Base-by-base conservation (phyloP, 768 basidiomycete genomes). In the Bullera alba region DNA sequence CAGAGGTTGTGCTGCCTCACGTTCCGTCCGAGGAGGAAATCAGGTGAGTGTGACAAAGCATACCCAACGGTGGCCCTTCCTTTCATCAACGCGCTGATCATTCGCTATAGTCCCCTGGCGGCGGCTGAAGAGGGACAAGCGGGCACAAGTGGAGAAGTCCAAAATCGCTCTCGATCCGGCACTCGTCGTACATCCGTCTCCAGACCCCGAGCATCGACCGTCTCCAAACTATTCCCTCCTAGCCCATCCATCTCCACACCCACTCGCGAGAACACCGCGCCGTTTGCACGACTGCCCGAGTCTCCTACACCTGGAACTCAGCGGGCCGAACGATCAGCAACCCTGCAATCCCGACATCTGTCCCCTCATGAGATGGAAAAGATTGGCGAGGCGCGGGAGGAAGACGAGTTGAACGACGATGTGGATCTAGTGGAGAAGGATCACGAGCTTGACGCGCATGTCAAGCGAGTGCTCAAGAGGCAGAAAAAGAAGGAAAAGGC, bases 361-460 rank as follows among this genome's bases (percentile, higher is more conserved):
- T 41, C 54, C 37, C 58, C 6, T 28, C 21, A 25, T 7, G 23
- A 7, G 25, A 39, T 39, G 30, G 12, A n/a, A n/a, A n/a, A n/a
- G n/a, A n/a, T n/a, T 17, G 44, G 34, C 12, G 19, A 26, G n/a
- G 15, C 17, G 30, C 19, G n/a, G 12, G 44, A 46, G 32, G 46
- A 35, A 34, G 19, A 49, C 42, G 49, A 60, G 36, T 32, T 53
- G 23, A 42, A 53, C 19, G 48, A 55, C 26, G 58, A 56, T 29
- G 28, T 56, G 12, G 45, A 38, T 25, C 38, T 47, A 35, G 53
- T 61, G 22, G 57, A 58, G 39, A 47, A 63, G 14, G 63, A 70
- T 28, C 68, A 74, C 57, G 75, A 77, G 19, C 74, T 89, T 6
- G 87, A 89, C 71, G 77, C 78, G 25, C 87, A 89, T 75, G 85